phyloP scores from a whole-genome alignment of 352 stramenopile species.

The Pythium apleroticum region DNA sequence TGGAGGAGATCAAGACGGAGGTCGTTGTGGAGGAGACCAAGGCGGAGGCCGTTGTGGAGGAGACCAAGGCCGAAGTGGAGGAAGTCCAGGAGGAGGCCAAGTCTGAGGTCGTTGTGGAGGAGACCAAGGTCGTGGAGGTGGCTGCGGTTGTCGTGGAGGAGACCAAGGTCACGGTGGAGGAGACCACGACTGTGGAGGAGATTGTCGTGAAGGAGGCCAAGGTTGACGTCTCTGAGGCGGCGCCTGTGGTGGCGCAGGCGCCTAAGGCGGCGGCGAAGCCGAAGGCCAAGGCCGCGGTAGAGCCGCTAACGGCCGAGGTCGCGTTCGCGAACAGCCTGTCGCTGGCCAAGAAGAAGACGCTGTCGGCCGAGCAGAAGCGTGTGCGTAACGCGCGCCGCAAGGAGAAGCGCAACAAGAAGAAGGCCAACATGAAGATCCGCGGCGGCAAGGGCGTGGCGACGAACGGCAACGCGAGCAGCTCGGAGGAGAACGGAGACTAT shows the following conservation, averaged over 20 bases:
- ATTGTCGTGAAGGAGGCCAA: neutral
- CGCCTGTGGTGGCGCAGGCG: conserved; percentile 9
- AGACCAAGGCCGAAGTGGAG: too few species aligned
- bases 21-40: too few species aligned
- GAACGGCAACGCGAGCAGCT: conserved; percentile 27
- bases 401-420: conserved; percentile 81
- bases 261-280: neutral
- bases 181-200: conserved; percentile 14
- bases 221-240: conserved; percentile 5
- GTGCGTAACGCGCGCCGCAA: conserved; percentile 70
- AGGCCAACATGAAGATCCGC: conserved; percentile 47
- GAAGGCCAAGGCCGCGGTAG: conserved; percentile 1
- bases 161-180: conserved; percentile 15
- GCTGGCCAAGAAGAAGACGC: conserved; percentile 29
- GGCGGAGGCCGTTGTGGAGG: too few species aligned
- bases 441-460: conserved; percentile 22
- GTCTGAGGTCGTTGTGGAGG: neutral
- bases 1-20: neutral
- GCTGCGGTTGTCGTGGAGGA: neutral
- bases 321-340: conserved; percentile 21
- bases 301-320: conserved; percentile 11
- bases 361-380: conserved; percentile 64
- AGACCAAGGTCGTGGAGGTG: neutral
- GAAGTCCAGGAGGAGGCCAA: neutral
- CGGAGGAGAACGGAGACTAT: conserved; percentile 29